phyloP scores from a whole-genome alignment of 176 grass and related monocot species.

The Urochloa ruziziensis region DNA sequence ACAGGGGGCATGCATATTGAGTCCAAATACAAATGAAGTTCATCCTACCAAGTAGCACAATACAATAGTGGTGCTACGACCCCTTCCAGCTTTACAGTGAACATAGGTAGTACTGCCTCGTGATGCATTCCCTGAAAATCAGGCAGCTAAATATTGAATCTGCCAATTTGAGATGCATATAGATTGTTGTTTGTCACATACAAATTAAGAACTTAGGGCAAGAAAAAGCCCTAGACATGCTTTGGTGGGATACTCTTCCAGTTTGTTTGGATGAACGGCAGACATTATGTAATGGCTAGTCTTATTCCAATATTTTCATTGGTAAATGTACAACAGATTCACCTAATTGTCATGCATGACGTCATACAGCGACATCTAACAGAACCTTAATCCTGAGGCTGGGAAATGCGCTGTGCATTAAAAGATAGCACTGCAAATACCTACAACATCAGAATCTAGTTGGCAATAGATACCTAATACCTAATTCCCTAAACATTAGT shows the following conservation, averaged over 20 bases:
- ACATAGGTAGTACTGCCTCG: constrained; percentile 75
- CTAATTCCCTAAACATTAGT: neutral
- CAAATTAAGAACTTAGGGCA: neutral
- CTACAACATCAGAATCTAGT: constrained; percentile 22
- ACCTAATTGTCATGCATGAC: constrained; percentile 1
- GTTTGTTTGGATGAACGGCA: neutral
- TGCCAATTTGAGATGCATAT: neutral
- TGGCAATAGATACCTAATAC: constrained; percentile 11
- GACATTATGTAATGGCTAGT: neutral
- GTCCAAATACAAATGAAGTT: neutral
- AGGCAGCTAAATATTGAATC: neutral
- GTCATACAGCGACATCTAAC: constrained; percentile 18
- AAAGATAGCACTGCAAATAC: constrained; percentile 28
- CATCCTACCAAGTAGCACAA: constrained; percentile 93
- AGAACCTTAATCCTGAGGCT: constrained; percentile 15
- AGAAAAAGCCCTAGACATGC: neutral
- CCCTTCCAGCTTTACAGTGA: constrained; percentile 99
- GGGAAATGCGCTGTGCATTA: neutral
- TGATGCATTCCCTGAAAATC: constrained; percentile 66
- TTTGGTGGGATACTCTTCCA: neutral
- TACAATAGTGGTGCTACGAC: constrained; percentile 93
- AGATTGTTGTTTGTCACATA: neutral
- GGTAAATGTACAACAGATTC: neutral
- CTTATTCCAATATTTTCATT: neutral
- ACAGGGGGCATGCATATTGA: neutral